Percentiles rank a stretch among this genome's conserved stretches.
Conservation (phyloP, 73 alveolate species). For the Tetrahymena malaccensis region DNA sequence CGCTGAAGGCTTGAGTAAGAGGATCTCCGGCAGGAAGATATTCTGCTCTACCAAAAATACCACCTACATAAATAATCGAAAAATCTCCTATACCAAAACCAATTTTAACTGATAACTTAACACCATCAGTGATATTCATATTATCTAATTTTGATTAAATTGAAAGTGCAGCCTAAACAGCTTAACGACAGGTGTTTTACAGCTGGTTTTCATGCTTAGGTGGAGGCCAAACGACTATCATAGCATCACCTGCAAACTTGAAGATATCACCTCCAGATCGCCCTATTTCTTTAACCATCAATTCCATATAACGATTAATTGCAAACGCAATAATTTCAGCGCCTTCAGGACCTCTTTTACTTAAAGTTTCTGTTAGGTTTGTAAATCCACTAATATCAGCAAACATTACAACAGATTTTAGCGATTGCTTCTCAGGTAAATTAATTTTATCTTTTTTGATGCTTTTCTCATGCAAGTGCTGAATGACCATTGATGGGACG, state of each 20-base stretch:
- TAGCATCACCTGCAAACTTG: conserved; percentile 94
- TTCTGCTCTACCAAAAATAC: conserved; percentile 92
- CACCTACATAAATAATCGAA: conserved; percentile 89
- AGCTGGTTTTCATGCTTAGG: conserved; percentile 11
- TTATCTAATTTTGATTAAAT: conserved; percentile 78
- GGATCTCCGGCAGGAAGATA: conserved; percentile 91
- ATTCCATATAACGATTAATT: conserved; percentile 88
- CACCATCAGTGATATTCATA: conserved; percentile 74
- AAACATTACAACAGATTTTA: conserved; percentile 40
- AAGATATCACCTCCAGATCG: conserved; percentile 94
- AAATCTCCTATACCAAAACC: conserved; percentile 90
- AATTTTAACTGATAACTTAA: conserved; percentile 53
- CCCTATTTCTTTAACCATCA: conserved; percentile 72
- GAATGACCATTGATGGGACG: conserved; percentile 39
- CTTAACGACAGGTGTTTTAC: conserved; percentile 59
- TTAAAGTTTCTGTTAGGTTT: conserved; percentile 29
- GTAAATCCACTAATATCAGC: conserved; percentile 44
- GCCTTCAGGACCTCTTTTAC: conserved; percentile 83
- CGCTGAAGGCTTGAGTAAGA: conserved; percentile 80
- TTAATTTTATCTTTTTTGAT: background rate
- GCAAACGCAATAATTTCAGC: conserved; percentile 86
- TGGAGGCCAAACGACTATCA: conserved; percentile 95
- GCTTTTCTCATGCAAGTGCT: background rate
- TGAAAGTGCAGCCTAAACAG: conserved; percentile 82
- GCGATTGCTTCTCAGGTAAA: conserved; percentile 27